Conservation (phyloP, 257 asterid genomes). For the Schizonepeta tenuifolia region DNA sequence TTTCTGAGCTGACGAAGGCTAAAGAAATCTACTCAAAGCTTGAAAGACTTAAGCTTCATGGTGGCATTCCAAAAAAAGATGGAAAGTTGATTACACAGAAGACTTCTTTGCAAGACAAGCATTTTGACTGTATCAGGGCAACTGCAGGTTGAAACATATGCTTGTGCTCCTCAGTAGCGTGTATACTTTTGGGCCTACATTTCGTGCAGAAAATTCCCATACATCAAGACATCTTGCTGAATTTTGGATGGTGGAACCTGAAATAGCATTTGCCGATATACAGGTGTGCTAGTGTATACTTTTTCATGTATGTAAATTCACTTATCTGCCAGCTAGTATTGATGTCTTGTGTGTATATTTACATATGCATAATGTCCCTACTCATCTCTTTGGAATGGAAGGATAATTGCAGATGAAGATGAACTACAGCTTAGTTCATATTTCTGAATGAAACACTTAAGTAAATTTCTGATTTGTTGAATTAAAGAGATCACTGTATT, state of each 20-base stretch:
- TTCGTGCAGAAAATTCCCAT: slow-evolving; percentile 94
- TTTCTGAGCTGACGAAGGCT: slow-evolving; percentile 71
- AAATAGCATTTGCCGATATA: slow-evolving; percentile 90
- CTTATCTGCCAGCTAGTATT: neutral
- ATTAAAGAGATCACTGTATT: neutral
- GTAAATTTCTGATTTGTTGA: neutral
- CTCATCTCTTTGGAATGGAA: neutral
- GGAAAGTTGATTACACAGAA: slow-evolving; percentile 79
- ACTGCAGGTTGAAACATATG: slow-evolving; percentile 94
- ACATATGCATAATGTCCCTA: neutral
- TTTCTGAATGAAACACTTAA: no score
- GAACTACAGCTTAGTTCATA: neutral
- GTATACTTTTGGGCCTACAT: slow-evolving; percentile 96
- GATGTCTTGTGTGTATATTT: neutral
- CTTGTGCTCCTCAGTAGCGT: slow-evolving; percentile 93
- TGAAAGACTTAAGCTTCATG: slow-evolving; percentile 60
- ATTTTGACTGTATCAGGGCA: slow-evolving; percentile 96
- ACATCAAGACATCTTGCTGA: slow-evolving; percentile 95
- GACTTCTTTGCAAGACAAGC: slow-evolving; percentile 94
- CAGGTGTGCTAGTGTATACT: slow-evolving; percentile 49
- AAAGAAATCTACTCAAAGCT: slow-evolving; percentile 67
- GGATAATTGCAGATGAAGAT: neutral
- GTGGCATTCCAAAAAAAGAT: slow-evolving; percentile 79
- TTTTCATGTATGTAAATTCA: neutral
- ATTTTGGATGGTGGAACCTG: slow-evolving; percentile 99